Conservation (phyloP, 768 basidiomycete genomes). For the Galerina sulciceps region DNA sequence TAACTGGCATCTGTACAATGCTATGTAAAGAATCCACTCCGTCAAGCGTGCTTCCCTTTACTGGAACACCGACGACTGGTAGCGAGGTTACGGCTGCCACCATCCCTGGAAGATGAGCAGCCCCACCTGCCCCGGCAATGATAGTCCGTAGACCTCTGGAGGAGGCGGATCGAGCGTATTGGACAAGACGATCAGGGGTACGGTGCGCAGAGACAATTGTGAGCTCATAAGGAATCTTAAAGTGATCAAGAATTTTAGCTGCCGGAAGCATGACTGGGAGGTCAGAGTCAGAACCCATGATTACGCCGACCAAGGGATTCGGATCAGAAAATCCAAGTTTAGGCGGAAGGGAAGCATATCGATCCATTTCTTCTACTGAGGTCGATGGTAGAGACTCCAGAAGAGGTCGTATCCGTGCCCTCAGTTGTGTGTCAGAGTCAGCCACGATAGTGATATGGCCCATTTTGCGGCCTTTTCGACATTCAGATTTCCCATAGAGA, state of each 20-base stretch:
- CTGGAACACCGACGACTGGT: conserved; percentile 96
- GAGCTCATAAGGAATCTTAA: conserved; percentile 87
- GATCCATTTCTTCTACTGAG: conserved; percentile 49
- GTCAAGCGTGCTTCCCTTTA: conserved; percentile 91
- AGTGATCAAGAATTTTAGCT: conserved; percentile 82
- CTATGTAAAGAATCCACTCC: conserved; percentile 97
- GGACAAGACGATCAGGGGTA: conserved; percentile 84
- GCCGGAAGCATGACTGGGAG: conserved; percentile 92
- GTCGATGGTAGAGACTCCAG: conserved; percentile 63
- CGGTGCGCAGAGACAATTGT: conserved; percentile 97
- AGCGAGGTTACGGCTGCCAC: conserved; percentile 92
- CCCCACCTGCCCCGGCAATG: conserved; percentile 97
- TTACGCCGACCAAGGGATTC: conserved; percentile 85
- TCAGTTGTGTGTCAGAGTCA: conserved; percentile 75
- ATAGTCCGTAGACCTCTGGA: conserved; percentile 71
- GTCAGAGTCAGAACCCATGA: conserved; percentile 99
- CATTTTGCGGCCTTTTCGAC: conserved; percentile 93
- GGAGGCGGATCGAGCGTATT: conserved; percentile 79
- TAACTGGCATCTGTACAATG: conserved; percentile 98
- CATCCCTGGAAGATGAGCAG: conserved; percentile 98
- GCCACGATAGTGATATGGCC: conserved; percentile 94
- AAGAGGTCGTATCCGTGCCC: conserved; percentile 71
- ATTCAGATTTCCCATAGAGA: conserved; percentile 93
- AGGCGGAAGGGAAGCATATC: conserved; percentile 53
- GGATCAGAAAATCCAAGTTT: conserved; percentile 60